Evolutionary conservation across 1,284 basidiomycete species (phyloP), one percentile per base, ranked within the genome.

Genomic region (Puccinia triticina): DNA sequence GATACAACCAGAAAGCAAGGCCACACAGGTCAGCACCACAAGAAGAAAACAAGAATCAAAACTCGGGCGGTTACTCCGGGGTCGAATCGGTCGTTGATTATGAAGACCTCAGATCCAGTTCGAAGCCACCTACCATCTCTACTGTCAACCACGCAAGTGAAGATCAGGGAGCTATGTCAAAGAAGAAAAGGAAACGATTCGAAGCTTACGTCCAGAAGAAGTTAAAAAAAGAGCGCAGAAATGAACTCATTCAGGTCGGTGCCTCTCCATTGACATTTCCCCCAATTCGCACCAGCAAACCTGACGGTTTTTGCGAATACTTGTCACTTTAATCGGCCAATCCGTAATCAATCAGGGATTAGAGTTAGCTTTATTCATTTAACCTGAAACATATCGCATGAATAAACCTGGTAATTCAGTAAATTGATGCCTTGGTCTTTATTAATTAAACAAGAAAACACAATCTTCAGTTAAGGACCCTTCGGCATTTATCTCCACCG

Each of bases 121-220:
- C 69, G 26, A 53, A 34, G 32, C 21, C 50, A 18, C 34, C 50
- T 21, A n/a, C 16, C 67, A 53, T 21, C 26, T 23, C 48, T 16
- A 57, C 40, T 18, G 40, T 21, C 40, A 21, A 66, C 14, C 61
- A 67, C 53, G 32, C 34, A 23, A 32, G 26, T 48, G 48, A 53
- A 26, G 48, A 77, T 40, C 34, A 21, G 48, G 57, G 50, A 61
- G 43, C 61, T 26, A 91, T 92, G 88, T 92, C 90, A 64, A 90
- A 89, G 83, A 93, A 93, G 88, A 94, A 93, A 88, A 92, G 91
- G 88, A 93, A 91, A 86, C 89, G 92, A 66, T 87, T 95, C 14
- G 93, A 94, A 84, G 93, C 93, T 85, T 95, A 93, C 85, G 93
- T 95, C 84, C 93, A 73, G 43, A 82, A 82, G 50, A 74, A 82